Percentiles rank a stretch among this genome's conserved stretches.
Evolutionary conservation across 768 basidiomycete genomes (phyloP).

Genomic region (Xerocomus potaroensis): DNA sequence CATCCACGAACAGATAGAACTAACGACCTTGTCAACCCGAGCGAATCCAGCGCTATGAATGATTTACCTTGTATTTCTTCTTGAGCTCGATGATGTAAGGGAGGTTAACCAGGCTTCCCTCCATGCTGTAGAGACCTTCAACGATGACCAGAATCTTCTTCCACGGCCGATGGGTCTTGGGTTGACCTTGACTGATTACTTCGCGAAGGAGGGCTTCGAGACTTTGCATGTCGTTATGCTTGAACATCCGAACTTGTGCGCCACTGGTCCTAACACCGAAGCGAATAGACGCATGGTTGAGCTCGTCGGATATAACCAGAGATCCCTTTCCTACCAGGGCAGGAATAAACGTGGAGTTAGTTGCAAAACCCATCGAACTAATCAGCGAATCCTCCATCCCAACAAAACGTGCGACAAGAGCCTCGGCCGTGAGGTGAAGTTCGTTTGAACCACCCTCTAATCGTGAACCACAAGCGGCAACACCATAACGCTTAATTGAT

Average conservation of each 20-base stretch:
- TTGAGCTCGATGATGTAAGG: conserved; percentile 83
- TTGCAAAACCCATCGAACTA: conserved; percentile 95
- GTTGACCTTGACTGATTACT: conserved; percentile 94
- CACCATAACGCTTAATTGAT: conserved; percentile 73
- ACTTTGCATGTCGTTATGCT: conserved; percentile 90
- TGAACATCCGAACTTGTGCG: conserved; percentile 88
- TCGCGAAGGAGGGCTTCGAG: conserved; percentile 82
- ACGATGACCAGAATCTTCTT: conserved; percentile 95
- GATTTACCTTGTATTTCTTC: conserved; percentile 83
- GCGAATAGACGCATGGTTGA: conserved; percentile 94
- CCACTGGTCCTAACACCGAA: conserved; percentile 88
- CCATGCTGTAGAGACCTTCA: conserved; percentile 97
- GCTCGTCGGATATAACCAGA: conserved; percentile 93
- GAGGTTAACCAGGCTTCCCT: conserved; percentile 88
- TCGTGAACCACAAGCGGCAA: conserved; percentile 71
- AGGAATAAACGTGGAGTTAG: conserved; percentile 91
- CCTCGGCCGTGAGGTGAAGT: conserved; percentile 75
- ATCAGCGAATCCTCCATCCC: conserved; percentile 89
- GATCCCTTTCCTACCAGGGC: conserved; percentile 88
- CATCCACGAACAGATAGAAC: conserved; percentile 96
- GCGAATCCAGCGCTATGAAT: conserved; percentile 11
- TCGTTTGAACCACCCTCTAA: conserved; percentile 86
- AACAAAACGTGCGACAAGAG: conserved; percentile 84
- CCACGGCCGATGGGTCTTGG: conserved; percentile 98
- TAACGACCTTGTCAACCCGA: conserved; percentile 28